These are phyloP conservation scores for Fusarium sp. DNA, from an alignment of 2,329 filamentous ascomycete species.

Conservation along the genomic window DNA sequence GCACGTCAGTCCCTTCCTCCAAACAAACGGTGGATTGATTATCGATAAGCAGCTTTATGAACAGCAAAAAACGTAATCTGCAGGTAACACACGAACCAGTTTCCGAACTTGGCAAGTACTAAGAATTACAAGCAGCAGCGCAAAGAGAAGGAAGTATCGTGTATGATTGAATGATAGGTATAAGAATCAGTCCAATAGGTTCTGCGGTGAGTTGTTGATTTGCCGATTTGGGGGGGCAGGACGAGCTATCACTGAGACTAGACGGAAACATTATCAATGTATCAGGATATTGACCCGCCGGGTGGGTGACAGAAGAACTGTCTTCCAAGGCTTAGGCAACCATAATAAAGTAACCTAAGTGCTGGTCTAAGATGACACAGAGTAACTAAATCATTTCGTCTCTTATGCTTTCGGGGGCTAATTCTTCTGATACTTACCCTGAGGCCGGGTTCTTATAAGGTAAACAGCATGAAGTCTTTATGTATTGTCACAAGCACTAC, in stretches of 20 bases:
- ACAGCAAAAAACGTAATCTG: not conserved
- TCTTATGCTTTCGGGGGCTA: not conserved
- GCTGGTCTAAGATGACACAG: not conserved
- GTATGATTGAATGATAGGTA: no score
- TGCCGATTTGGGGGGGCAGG: not conserved
- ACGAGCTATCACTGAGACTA: not conserved
- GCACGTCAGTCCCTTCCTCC: slow-evolving; percentile 2
- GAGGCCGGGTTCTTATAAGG: not conserved
- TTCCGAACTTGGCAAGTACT: not conserved
- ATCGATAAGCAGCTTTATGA: slow-evolving; percentile 32
- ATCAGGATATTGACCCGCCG: not conserved
- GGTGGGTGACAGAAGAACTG: not conserved
- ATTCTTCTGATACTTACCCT: not conserved
- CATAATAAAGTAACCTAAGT: not conserved
- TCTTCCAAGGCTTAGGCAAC: not conserved
- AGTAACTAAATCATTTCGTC: not conserved
- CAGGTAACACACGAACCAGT: not conserved
- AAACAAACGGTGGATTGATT: slow-evolving; percentile 4
- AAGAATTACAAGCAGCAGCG: not conserved
- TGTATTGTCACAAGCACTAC: not conserved
- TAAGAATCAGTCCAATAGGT: not conserved
- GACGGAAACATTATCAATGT: not conserved
- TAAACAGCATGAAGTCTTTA: not conserved
- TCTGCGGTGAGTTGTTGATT: not conserved
- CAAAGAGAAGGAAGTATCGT: not conserved